Evolutionary conservation across 2,329 filamentous ascomycete genomes (phyloP), one percentile per base, ranked within the genome.

Genomic region (Colletotrichum graminicola): DNA sequence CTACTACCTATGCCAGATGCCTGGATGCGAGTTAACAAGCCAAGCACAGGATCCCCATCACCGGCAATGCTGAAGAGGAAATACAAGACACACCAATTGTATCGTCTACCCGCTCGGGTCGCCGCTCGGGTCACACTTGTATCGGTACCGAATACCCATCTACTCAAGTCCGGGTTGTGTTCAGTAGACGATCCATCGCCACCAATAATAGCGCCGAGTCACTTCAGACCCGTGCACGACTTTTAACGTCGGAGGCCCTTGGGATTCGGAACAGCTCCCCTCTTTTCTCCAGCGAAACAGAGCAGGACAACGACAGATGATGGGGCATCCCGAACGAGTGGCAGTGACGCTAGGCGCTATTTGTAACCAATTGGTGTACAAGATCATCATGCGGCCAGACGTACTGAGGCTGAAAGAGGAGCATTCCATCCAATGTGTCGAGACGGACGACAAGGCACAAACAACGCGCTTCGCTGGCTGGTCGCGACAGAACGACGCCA

Each of bases 101-200:
- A 62, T 54, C 39, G 65, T 32, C 45, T 54, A 67, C 65, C 47
- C 65, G 65, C 57, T 62, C 32, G 16, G 32, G 60, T 51, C 47
- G 34, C 49, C 18, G 54, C 56, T 32, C 11, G 54, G 29, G 16
- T 63, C 61, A 39, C 47, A 29, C 45, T 16, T 62, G 34, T 23
- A 34, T 39, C 34, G 45, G 45, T 62, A 62, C 47, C 45, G 16
- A 29, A 41, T 62, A 62, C 60, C 34, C 60, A 39, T 14, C 45
- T 41, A 41, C 32, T 39, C 45, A 26, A 41, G 32, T n/a, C 12
- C 16, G 14, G 51, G 45, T 47, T 26, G 21, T n/a, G 41, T 29
- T 5, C 56, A 60, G 32, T 18, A 10, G 21, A 43, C 34, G 23
- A 57, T 32, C 39, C 23, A 60, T 43, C 16, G 8, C 11, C 18